Percentiles rank a stretch among this genome's conserved stretches.
These are phyloP conservation scores for Diaporthe sp. DNA, from an alignment of 2,329 filamentous ascomycete species.

Conservation along the genomic window DNA sequence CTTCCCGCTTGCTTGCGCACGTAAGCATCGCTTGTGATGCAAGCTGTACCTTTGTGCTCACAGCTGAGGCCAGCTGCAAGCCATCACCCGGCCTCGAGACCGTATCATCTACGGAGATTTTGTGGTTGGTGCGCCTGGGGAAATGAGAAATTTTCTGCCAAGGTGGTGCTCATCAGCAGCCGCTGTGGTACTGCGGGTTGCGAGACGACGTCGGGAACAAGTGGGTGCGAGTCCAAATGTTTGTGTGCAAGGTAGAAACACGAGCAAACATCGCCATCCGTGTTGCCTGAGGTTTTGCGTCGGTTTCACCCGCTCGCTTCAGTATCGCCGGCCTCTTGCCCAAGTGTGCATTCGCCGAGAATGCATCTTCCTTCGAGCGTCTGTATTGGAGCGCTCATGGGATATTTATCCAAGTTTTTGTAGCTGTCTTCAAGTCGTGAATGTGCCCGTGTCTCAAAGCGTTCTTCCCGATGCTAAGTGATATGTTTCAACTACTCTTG, in stretches of 20 bases:
- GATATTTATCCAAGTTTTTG: neutral
- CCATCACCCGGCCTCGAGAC: neutral
- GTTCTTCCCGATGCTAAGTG: neutral
- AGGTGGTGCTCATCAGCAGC: neutral
- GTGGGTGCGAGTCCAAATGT: neutral
- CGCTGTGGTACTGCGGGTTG: neutral
- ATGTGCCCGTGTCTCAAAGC: neutral
- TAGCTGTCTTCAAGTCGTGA: neutral
- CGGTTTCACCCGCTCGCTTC: neutral
- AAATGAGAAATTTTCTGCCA: neutral
- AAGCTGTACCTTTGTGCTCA: neutral
- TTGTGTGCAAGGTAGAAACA: neutral
- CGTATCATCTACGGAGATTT: neutral
- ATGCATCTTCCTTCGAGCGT: neutral
- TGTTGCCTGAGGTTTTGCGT: neutral
- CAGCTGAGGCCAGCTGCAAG: constrained; percentile 21
- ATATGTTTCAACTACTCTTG: neutral
- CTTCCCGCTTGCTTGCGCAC: constrained; percentile 21
- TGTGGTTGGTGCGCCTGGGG: neutral
- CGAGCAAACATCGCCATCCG: neutral
- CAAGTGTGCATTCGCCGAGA: neutral
- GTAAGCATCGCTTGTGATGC: constrained; percentile 29
- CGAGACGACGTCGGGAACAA: neutral
- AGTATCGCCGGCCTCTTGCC: neutral
- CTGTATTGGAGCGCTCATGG: neutral